Conservation (phyloP, 2,329 filamentous ascomycete species). For the Ophiostoma sp. region DNA sequence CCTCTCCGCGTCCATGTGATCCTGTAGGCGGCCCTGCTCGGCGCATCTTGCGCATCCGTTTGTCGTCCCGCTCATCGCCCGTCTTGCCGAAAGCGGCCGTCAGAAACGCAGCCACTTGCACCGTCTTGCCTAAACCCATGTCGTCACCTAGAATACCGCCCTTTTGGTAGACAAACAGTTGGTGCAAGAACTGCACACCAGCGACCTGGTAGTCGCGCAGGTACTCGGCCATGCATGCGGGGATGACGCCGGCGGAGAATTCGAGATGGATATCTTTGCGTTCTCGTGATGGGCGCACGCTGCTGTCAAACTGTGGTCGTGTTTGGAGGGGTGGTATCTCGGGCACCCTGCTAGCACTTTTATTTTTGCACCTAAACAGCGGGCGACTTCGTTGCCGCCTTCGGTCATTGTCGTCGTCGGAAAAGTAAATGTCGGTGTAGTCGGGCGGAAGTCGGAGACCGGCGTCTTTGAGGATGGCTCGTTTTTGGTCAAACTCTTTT, state of each 20-base stretch:
- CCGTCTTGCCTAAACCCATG: slow-evolving; percentile 96
- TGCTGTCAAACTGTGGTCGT: slow-evolving; percentile 65
- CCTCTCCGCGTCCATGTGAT: not conserved
- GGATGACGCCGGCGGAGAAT: slow-evolving; percentile 77
- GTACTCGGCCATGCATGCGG: slow-evolving; percentile 86
- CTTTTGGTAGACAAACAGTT: slow-evolving; percentile 85
- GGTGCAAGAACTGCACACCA: slow-evolving; percentile 81
- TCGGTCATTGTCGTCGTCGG: slow-evolving; percentile 54
- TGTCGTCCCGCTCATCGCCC: slow-evolving; percentile 79
- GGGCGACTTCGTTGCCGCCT: slow-evolving; percentile 24
- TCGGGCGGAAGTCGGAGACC: slow-evolving; percentile 76
- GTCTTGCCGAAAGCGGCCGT: slow-evolving; percentile 93
- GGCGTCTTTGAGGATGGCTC: slow-evolving; percentile 60
- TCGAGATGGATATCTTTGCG: slow-evolving; percentile 76
- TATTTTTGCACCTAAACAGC: not conserved
- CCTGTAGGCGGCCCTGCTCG: slow-evolving; percentile 41
- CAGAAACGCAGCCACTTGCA: slow-evolving; percentile 91
- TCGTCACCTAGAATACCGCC: slow-evolving; percentile 93
- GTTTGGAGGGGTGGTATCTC: slow-evolving; percentile 43
- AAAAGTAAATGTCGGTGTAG: slow-evolving; percentile 74
- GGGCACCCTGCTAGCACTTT: slow-evolving; percentile 42
- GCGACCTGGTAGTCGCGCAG: slow-evolving; percentile 88
- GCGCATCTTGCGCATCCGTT: slow-evolving; percentile 84
- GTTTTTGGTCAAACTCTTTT: slow-evolving; percentile 65
- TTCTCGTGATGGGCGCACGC: slow-evolving; percentile 63